Conservation (phyloP, 768 basidiomycete genomes). For the Holtermannia corniformis region DNA sequence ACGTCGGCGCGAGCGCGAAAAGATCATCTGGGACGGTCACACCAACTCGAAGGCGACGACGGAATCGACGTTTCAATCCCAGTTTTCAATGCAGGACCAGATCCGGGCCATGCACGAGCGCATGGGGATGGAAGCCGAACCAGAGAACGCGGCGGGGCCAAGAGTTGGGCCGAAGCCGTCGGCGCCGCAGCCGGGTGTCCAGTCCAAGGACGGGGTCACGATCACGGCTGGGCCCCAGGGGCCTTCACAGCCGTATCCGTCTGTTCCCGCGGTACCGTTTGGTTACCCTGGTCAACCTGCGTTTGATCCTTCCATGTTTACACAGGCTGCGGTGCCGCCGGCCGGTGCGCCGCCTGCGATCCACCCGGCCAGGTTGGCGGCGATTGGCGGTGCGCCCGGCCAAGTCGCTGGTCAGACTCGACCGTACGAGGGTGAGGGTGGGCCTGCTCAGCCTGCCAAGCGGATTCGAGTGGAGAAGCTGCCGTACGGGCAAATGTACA, state of each 20-base stretch:
- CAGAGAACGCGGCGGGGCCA: conserved; percentile 3
- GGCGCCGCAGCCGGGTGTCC: background rate
- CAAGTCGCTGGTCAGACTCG: conserved; percentile 50
- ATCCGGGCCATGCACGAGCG: conserved; percentile 93
- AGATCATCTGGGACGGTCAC: conserved; percentile 97
- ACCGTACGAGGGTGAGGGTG: conserved; percentile 55
- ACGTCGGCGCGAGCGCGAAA: conserved; percentile 78
- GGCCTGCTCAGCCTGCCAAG: conserved; percentile 65
- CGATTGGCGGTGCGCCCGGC: conserved; percentile 45
- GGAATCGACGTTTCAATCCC: conserved; percentile 82
- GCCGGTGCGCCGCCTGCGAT: conserved; percentile 48
- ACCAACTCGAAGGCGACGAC: conserved; percentile 87
- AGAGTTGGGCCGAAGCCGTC: conserved; percentile 8
- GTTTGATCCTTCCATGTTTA: conserved; percentile 16
- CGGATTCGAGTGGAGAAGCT: conserved; percentile 76
- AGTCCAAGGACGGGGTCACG: conserved; percentile 52
- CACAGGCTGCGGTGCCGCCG: conserved; percentile 8
- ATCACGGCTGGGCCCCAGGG: conserved; percentile 89
- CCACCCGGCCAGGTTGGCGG: conserved; percentile 60
- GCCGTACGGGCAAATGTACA: conserved; percentile 71
- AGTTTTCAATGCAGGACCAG: conserved; percentile 94
- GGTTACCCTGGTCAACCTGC: conserved; percentile 8
- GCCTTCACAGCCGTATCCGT: conserved; percentile 55
- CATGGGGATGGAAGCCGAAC: conserved; percentile 33
- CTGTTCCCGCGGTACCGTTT: conserved; percentile 38